Evolutionary conservation across 1,284 basidiomycete genomes (phyloP).

Genomic region (Moesziomyces aphidis): DNA sequence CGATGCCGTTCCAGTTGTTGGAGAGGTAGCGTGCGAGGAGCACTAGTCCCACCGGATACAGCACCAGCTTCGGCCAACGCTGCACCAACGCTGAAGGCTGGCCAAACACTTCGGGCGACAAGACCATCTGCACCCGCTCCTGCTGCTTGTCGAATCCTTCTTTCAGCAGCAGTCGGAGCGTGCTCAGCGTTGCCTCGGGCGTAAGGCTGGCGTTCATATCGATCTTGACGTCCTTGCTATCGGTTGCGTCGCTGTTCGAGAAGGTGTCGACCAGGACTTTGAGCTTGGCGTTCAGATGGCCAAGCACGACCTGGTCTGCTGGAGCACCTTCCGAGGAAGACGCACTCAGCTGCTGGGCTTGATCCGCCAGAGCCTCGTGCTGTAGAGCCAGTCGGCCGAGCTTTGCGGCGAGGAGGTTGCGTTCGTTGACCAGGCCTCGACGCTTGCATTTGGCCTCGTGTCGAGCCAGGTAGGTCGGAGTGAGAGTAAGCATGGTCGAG

Average conservation of each 20-base stretch:
- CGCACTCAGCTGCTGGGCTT: slow-evolving; percentile 19
- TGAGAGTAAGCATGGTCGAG: slow-evolving; percentile 29
- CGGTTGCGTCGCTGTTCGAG: not conserved
- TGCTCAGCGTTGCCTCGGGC: slow-evolving; percentile 25
- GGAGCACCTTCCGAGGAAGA: slow-evolving; percentile 3
- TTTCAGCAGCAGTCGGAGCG: slow-evolving; percentile 34
- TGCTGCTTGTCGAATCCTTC: slow-evolving; percentile 38
- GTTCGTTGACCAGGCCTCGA: slow-evolving; percentile 35
- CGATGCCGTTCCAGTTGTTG: slow-evolving; percentile 55
- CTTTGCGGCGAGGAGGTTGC: slow-evolving; percentile 46
- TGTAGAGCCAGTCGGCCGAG: slow-evolving; percentile 45
- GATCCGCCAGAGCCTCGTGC: slow-evolving; percentile 25
- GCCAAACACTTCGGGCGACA: slow-evolving; percentile 39
- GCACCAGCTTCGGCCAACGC: slow-evolving; percentile 58
- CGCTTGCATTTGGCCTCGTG: slow-evolving; percentile 59
- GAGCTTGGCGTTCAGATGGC: slow-evolving; percentile 44
- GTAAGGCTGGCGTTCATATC: slow-evolving; percentile 32
- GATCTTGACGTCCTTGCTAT: slow-evolving; percentile 22
- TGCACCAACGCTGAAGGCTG: slow-evolving; percentile 48
- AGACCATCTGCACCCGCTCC: slow-evolving; percentile 19
- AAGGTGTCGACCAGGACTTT: slow-evolving; percentile 33
- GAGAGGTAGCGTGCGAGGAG: slow-evolving; percentile 38
- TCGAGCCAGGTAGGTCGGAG: slow-evolving; percentile 41
- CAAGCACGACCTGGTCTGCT: slow-evolving; percentile 12
- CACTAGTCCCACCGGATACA: slow-evolving; percentile 50